Base-by-base conservation (phyloP, 176 grass and related monocot genomes). In the Echinochloa phyllopogon region DNA sequence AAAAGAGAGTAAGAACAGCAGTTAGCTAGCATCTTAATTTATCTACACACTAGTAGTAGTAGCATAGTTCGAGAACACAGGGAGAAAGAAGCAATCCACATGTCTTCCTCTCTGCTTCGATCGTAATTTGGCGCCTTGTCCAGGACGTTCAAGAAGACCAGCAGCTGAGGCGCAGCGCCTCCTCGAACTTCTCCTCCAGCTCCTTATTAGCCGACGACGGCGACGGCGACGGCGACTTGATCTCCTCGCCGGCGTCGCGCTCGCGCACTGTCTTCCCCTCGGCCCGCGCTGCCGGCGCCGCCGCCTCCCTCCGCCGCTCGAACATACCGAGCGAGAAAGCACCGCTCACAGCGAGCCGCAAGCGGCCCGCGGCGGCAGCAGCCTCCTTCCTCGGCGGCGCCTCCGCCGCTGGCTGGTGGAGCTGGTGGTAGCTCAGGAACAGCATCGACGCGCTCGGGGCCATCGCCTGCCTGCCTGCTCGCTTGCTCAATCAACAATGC, bases 341-440 rank as follows among this genome's bases (percentile, higher is more conserved):
- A 12, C 69, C 59, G 72, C 81, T 27, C 36, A 89, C 4, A 33
- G 58, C 14, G 75, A 87, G 24, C 24, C 86, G 40, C 20, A 87
- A 18, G 3, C 73, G 25, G 5, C 44, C 72, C 12, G 13, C 51
- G 10, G 6, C 29, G 18, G 48, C 21, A 14, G 33, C 38, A 6
- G 65, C 52, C 50, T 24, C 49, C 51, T 52, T 53, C 15, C 6
- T 39, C 40, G 10, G 43, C 82, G 23, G 14, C 33, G 18, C n/a
- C 66, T 15, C 87, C 4, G 24, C 75, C 6, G 77, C 14, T 3
- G 75, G 25, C 15, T 75, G 79, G 82, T 80, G 90, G 42, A 79
- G 86, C 81, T 90, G 89, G 85, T 90, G 87, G 87, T 94, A 97
- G 83, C 94, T 94, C 1, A 97, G 85, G 82, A 97, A 97, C 62